Conservation (phyloP, 768 basidiomycete genomes). For the Termitomyces bulborhizus region DNA sequence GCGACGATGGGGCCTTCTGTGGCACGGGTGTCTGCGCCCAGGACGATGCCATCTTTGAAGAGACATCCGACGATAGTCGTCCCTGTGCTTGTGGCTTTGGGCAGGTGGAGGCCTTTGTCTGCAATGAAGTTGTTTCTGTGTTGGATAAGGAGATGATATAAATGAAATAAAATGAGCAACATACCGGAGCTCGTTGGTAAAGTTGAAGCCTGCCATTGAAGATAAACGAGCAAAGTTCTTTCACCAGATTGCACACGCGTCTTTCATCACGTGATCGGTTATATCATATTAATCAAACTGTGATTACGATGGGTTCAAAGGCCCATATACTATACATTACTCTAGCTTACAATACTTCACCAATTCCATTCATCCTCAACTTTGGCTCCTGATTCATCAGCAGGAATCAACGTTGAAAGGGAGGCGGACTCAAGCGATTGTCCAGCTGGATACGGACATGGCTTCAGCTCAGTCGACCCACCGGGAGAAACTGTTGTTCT, state of each 20-base stretch:
- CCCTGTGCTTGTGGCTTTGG: slow-evolving; percentile 87
- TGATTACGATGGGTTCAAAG: no score
- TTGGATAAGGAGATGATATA: no score
- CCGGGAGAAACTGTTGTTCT: not conserved
- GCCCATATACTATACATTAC: no score
- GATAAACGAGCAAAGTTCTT: no score
- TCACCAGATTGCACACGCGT: no score
- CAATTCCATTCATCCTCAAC: slow-evolving; percentile 59
- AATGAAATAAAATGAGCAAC: no score
- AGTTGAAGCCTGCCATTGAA: slow-evolving; percentile 53
- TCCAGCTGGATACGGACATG: not conserved
- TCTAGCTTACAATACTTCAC: slow-evolving; percentile 10
- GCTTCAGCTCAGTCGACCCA: not conserved
- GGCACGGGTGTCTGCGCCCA: slow-evolving; percentile 95
- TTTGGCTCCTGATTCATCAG: slow-evolving; percentile 11
- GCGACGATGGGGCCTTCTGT: slow-evolving; percentile 93
- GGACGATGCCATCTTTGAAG: slow-evolving; percentile 86
- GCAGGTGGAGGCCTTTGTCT: slow-evolving; percentile 65
- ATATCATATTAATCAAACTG: no score
- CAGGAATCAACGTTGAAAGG: not conserved
- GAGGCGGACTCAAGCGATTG: not conserved
- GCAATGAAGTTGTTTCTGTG: slow-evolving; percentile 75
- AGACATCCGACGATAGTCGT: slow-evolving; percentile 98
- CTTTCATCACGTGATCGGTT: no score
- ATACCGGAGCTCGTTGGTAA: slow-evolving; percentile 69